Base-by-base conservation (phyloP, 2,329 filamentous ascomycete species). In the Colletotrichum abscissum region DNA sequence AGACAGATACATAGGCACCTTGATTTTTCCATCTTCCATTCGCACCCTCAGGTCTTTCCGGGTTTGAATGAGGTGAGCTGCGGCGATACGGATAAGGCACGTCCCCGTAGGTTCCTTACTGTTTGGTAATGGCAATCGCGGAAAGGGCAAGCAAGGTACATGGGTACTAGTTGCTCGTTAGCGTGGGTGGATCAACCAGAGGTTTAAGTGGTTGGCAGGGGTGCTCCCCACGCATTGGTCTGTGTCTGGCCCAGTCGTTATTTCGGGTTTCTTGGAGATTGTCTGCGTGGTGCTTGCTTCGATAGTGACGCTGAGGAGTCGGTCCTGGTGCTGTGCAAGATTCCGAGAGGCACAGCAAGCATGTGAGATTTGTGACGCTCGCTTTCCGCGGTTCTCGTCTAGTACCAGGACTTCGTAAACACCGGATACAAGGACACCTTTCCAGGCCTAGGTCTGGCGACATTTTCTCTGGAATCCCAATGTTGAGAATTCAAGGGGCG, bases 151-250 rank as follows among this genome's bases (percentile, higher is more conserved):
- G 28, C 46, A 35, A 38, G 28, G 28, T 35, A 63, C 30, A 24
- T 68, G 65, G 52, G 46, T 72, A 59, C 38, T 22, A 64, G 24
- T 59, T 52, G 14, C 14, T 49, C 22, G 11, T 19, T 35, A 60
- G 69, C 65, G 59, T 55, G 26, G 56, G 33, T 63, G 66, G 70
- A 42, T 59, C 54, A 35, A 35, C 42, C 42, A 54, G 66, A 72
- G 66, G 66, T 69, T 72, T 64, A 69, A 69, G 66, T 69, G 59
- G 70, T 72, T 69, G 35, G 35, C 67, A 65, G 60, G 71, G 71
- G 67, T 64, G 59, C 56, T 73, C 60, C 35, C 67, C 56, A 73
- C 67, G 67, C 60, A 66, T 56, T 38, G 71, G 71, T 57, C 62
- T 67, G 70, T 28, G 58, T 28, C 35, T 38, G 62, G 57, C 58